These are phyloP conservation scores for Aspergillus indologenus DNA, from an alignment of 495 filamentous ascomycete species.

Conservation along the genomic window DNA sequence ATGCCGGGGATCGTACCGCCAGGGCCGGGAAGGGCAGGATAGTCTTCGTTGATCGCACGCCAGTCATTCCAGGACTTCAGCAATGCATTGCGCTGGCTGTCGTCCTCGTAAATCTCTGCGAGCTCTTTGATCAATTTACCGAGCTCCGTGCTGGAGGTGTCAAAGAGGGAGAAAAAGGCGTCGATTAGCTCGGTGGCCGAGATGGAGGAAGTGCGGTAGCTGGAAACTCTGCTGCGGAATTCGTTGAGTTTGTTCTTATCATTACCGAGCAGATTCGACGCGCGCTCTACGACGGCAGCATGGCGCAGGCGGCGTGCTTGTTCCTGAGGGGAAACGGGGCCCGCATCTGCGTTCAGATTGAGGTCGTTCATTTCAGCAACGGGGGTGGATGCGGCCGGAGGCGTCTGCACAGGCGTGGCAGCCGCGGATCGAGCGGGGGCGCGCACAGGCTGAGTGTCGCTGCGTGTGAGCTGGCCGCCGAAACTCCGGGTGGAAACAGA, in stretches of 20 bases:
- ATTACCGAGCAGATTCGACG: slow-evolving; percentile 72
- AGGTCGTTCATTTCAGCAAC: slow-evolving; percentile 42
- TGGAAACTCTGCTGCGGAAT: slow-evolving; percentile 76
- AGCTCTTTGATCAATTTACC: slow-evolving; percentile 90
- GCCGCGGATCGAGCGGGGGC: slow-evolving; percentile 43
- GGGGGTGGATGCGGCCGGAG: slow-evolving; percentile 38
- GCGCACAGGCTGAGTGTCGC: slow-evolving; percentile 44
- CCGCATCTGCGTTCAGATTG: slow-evolving; percentile 28
- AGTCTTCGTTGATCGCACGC: slow-evolving; percentile 94
- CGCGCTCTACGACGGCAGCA: slow-evolving; percentile 78
- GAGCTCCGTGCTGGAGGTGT: slow-evolving; percentile 70
- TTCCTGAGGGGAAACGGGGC: slow-evolving; percentile 62
- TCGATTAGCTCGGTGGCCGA: slow-evolving; percentile 75
- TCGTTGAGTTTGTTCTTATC: slow-evolving; percentile 65
- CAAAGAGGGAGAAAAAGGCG: slow-evolving; percentile 77
- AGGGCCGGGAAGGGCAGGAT: slow-evolving; percentile 78
- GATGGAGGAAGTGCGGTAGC: slow-evolving; percentile 63
- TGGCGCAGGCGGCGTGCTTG: slow-evolving; percentile 72
- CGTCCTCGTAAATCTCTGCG: slow-evolving; percentile 87
- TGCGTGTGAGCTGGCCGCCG: slow-evolving; percentile 70
- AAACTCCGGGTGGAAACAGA: slow-evolving; percentile 74
- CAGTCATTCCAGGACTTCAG: slow-evolving; percentile 88
- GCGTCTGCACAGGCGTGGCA: slow-evolving; percentile 36
- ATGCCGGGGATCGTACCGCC: slow-evolving; percentile 56
- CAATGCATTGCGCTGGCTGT: slow-evolving; percentile 65